Evolutionary conservation across 2,329 filamentous ascomycete species (phyloP).

Genomic region (Huntiella decipiens): DNA sequence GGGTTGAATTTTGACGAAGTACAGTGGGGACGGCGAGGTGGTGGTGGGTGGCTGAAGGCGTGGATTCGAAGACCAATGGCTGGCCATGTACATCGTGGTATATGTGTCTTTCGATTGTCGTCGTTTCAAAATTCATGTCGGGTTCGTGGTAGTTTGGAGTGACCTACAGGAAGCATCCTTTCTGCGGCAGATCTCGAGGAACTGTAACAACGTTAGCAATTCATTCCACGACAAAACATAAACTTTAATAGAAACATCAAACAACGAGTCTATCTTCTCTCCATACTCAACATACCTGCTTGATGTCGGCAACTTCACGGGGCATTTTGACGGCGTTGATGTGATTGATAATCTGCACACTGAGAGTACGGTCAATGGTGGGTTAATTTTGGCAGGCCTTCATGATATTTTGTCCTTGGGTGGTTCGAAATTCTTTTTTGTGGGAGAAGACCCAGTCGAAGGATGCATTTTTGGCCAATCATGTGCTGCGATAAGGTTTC

Average conservation of each 20-base stretch:
- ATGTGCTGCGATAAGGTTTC: background rate
- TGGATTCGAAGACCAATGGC: too few species aligned
- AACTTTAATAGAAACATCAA: background rate
- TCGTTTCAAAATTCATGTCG: background rate
- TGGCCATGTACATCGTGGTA: too few species aligned
- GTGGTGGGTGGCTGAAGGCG: background rate
- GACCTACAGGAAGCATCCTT: constrained; percentile 95
- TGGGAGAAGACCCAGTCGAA: constrained; percentile 11
- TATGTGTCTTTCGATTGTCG: too few species aligned
- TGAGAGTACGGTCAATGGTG: constrained; percentile 11
- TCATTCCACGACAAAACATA: background rate
- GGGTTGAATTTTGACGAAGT: background rate
- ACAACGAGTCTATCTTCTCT: background rate
- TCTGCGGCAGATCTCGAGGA: constrained; percentile 99
- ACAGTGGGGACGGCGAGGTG: background rate
- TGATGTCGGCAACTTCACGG: constrained; percentile 95
- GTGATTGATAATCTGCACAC: constrained; percentile 12
- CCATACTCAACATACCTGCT: constrained; percentile 38
- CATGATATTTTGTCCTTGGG: constrained; percentile 11
- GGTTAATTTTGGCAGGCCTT: constrained; percentile 10
- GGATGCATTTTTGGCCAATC: constrained; percentile 8
- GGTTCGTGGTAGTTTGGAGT: background rate
- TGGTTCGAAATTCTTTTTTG: constrained; percentile 9
- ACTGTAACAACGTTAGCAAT: constrained; percentile 30
- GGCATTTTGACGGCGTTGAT: constrained; percentile 54